Base-by-base conservation (phyloP, 257 asterid species). In the Przewalskia tangutica region DNA sequence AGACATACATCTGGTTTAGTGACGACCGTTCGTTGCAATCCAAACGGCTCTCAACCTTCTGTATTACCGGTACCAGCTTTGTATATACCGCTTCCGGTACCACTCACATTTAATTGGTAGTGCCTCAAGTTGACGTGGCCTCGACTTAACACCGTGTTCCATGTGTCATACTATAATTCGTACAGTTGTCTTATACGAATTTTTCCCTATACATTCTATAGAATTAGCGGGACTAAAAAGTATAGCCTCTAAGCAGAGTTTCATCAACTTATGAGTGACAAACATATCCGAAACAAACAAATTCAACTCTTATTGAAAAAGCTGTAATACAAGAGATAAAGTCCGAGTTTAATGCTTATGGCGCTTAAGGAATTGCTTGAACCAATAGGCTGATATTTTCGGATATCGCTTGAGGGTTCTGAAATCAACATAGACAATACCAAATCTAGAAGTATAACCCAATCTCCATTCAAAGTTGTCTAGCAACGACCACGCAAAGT, bases 391-490 rank as follows among this genome's bases (percentile, higher is more conserved):
- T 0, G 99, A 95, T 92, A 86, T 84, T 91, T 96, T 96, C 0
- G 97, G 98, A 82, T 90, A 91, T 83, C 99, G 91, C 89, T 88
- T 84, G 27, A 96, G 94, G 9, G 95, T 93, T 3, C 87, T 87
- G 89, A 84, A 94, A 81, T 96, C 98, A 9, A 96, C 97, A n/a
- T 93, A 96, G 23, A 89, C 89, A 1, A 92, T 89, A 32, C 98
- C 98, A 46, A 94, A 96, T 84, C 99, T 92, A 2, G 97, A 91
- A 4, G 97, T 94, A 66, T 94, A 94, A 0, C 99, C 98, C 20
- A 90, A 84, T 50, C 97, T 85, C 98, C 98, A 94, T 81, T 96
- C 98, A 8, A 94, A 96, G 81, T 94, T 93, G 88, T 96, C 99
- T 0, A 96, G 90, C 81, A 94, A 91, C 0, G 99, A 90, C 98